Percentiles rank a stretch among this genome's conserved stretches.
Evolutionary conservation across 2,329 filamentous ascomycete genomes (phyloP).

Genomic region (Lojkania enalia): DNA sequence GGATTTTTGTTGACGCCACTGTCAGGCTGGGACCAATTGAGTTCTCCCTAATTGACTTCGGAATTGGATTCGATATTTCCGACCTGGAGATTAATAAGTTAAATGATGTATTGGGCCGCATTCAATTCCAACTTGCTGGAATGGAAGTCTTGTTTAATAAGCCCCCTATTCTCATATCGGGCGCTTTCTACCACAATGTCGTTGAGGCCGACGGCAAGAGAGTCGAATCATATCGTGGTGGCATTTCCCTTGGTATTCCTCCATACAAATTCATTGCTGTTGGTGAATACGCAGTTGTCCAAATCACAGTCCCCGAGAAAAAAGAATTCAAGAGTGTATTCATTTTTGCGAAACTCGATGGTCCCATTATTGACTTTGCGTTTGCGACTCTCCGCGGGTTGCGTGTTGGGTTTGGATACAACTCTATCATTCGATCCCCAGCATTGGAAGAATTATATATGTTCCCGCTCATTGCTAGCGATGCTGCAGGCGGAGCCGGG

Average conservation of each 20-base stretch:
- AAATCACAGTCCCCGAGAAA: too few relatives aligned
- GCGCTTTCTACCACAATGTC: constrained; percentile 2
- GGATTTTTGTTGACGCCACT: background rate
- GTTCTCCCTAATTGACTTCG: background rate
- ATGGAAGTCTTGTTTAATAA: background rate
- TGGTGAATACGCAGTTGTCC: constrained; percentile 51
- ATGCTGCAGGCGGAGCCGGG: background rate
- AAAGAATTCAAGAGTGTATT: constrained; percentile 42
- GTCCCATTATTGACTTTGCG: constrained; percentile 46
- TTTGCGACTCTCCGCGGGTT: constrained; percentile 46
- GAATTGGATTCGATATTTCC: background rate
- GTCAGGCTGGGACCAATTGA: background rate
- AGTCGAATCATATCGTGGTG: background rate
- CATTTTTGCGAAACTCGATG: constrained; percentile 45
- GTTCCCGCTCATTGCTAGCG: constrained; percentile 40
- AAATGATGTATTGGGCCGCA: background rate
- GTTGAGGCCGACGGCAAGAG: background rate
- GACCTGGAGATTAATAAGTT: background rate
- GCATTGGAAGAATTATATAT: constrained; percentile 22
- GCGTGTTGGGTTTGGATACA: constrained; percentile 49
- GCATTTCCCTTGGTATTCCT: constrained; percentile 29
- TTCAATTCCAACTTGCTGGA: background rate
- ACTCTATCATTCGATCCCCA: constrained; percentile 40
- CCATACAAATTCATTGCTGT: constrained; percentile 47
- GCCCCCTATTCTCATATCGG: constrained; percentile 1